A percentile compares a stretch with the other conserved stretches of the same genome.
Evolutionary conservation across 2,329 filamentous ascomycete species (phyloP).

Genomic region (Diaporthe ampelina): DNA sequence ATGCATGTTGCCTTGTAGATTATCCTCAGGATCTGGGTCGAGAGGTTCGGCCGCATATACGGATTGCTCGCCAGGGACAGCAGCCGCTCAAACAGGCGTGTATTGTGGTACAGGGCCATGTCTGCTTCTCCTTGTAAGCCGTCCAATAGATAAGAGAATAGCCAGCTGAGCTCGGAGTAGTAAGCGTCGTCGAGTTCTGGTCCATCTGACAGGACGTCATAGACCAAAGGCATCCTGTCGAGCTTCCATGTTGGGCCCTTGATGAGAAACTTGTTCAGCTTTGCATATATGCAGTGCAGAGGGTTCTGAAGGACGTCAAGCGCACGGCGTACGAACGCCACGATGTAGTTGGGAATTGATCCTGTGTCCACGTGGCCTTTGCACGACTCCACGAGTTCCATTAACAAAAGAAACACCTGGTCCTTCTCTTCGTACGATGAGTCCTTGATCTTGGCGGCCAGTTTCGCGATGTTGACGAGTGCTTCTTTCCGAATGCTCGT

Average conservation of each 20-base stretch:
- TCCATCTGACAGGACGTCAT: slow-evolving; percentile 72
- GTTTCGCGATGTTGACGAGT: slow-evolving; percentile 76
- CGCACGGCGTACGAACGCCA: slow-evolving; percentile 80
- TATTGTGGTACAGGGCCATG: slow-evolving; percentile 71
- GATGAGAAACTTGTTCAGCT: slow-evolving; percentile 87
- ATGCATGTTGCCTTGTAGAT: slow-evolving; percentile 77
- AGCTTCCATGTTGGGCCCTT: slow-evolving; percentile 82
- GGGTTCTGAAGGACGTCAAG: slow-evolving; percentile 81
- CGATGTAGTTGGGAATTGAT: slow-evolving; percentile 79
- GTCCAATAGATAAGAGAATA: slow-evolving; percentile 78
- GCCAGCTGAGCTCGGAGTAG: slow-evolving; percentile 81
- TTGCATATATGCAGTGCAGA: slow-evolving; percentile 85
- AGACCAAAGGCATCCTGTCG: slow-evolving; percentile 79
- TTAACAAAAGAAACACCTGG: slow-evolving; percentile 83
- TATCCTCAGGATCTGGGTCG: slow-evolving; percentile 72
- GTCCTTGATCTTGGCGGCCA: slow-evolving; percentile 72
- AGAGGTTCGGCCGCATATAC: slow-evolving; percentile 70
- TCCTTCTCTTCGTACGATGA: slow-evolving; percentile 82
- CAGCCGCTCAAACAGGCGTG: slow-evolving; percentile 81
- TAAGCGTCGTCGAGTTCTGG: slow-evolving; percentile 81
- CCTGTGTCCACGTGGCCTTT: slow-evolving; percentile 65
- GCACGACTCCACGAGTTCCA: slow-evolving; percentile 84
- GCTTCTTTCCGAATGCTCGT: slow-evolving; percentile 85
- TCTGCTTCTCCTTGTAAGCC: slow-evolving; percentile 73
- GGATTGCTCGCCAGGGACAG: slow-evolving; percentile 78